These are phyloP conservation scores for Pyrenochaeta sp. DNA, from an alignment of 2,329 filamentous ascomycete genomes.

Conservation along the genomic window DNA sequence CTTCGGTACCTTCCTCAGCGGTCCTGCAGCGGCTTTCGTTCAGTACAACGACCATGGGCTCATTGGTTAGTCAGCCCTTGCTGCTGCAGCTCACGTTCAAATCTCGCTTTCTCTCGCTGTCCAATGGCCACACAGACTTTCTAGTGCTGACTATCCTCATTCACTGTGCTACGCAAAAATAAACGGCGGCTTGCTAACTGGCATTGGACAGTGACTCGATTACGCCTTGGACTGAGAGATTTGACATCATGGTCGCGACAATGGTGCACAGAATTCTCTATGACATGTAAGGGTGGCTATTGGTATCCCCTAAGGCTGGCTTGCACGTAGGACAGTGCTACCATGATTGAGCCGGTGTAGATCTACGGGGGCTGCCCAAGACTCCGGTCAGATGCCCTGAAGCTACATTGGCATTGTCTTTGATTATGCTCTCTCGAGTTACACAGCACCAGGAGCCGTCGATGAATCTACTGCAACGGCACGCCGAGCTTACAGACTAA, in stretches of 20 bases:
- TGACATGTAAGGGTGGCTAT: conserved; percentile 10
- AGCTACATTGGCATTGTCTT: conserved; percentile 2
- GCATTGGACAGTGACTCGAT: conserved; percentile 4
- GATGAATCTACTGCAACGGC: too few relatives aligned
- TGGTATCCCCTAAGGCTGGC: conserved; percentile 9
- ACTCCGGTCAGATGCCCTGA: conserved; percentile 11
- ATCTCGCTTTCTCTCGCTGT: conserved; percentile 10
- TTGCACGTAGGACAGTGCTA: conserved; percentile 15
- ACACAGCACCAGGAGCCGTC: too few relatives aligned
- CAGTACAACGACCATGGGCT: conserved; percentile 14
- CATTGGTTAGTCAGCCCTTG: conserved; percentile 18
- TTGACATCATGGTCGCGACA: conserved; percentile 14
- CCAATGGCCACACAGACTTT: conserved; percentile 15
- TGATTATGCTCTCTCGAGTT: neutral
- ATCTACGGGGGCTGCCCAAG: conserved; percentile 1
- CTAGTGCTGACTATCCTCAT: conserved; percentile 31
- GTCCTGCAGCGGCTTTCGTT: conserved; percentile 17
- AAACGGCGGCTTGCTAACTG: conserved; percentile 17
- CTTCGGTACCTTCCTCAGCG: conserved; percentile 11
- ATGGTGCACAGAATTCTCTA: conserved; percentile 8
- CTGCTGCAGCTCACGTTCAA: conserved; percentile 16
- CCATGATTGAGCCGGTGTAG: conserved; percentile 7
- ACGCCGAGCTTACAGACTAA: conserved; percentile 5
- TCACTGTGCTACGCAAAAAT: conserved; percentile 23
- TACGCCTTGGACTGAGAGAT: conserved; percentile 14